A percentile compares a stretch with the other conserved stretches of the same genome.
These are phyloP conservation scores for Russula virescens DNA, from an alignment of 768 basidiomycete genomes.

Conservation along the genomic window DNA sequence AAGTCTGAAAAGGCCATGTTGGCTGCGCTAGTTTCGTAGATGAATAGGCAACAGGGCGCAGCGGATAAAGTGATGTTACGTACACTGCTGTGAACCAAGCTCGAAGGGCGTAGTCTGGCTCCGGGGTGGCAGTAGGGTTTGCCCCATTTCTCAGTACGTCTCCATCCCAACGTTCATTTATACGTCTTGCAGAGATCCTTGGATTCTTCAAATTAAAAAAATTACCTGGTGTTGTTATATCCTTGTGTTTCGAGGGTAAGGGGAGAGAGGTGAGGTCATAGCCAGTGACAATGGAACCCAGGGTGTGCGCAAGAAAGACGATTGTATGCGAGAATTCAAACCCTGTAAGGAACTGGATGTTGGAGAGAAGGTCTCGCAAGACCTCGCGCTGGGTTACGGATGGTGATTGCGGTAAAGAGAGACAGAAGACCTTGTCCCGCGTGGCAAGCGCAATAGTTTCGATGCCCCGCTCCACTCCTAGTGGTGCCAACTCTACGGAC, in stretches of 20 bases:
- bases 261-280: conserved; percentile 12
- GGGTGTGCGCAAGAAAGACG: conserved; percentile 1
- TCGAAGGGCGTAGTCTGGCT: conserved; percentile 1
- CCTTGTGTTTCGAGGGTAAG: neutral
- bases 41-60: neutral
- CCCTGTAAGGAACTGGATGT: conserved; percentile 9
- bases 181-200: neutral
- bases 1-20: neutral
- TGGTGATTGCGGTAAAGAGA: neutral
- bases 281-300: neutral
- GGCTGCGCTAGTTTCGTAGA: conserved; percentile 1
- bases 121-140: neutral
- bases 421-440: neutral
- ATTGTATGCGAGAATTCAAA: conserved; percentile 14
- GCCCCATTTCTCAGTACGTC: neutral
- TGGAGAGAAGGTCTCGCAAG: conserved; percentile 16
- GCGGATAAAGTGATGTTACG: neutral
- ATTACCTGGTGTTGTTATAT: neutral
- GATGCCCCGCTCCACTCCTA: neutral
- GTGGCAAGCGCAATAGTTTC: neutral
- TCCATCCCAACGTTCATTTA: conserved; percentile 14
- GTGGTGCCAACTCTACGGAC: neutral
- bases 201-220: neutral
- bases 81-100: conserved; percentile 22
- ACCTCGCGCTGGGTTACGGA: neutral